Conservation (phyloP, 495 filamentous ascomycete genomes). For the Tuber indicum region DNA sequence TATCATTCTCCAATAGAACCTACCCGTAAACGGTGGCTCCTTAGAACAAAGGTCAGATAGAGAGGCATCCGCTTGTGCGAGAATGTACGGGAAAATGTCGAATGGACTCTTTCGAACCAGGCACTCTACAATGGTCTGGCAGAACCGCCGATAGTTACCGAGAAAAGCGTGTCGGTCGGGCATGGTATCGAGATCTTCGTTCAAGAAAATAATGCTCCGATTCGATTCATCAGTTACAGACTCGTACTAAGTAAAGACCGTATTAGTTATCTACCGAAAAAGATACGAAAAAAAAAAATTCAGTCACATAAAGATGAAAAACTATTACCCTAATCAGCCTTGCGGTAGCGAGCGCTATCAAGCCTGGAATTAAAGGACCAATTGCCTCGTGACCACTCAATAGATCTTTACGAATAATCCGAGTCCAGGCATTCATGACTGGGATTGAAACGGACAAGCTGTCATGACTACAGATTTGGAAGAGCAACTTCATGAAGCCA, state of each 20-base stretch:
- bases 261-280: slow-evolving; percentile 26
- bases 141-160: slow-evolving; percentile 93
- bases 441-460: slow-evolving; percentile 91
- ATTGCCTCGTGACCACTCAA: slow-evolving; percentile 61
- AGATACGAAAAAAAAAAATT: slow-evolving; percentile 8
- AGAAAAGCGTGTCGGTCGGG: slow-evolving; percentile 94
- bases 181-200: slow-evolving; percentile 89
- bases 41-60: slow-evolving; percentile 68
- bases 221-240: slow-evolving; percentile 72
- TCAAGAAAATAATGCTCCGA: slow-evolving; percentile 68
- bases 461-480: slow-evolving; percentile 69
- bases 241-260: slow-evolving; percentile 75
- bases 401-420: slow-evolving; percentile 60
- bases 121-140: slow-evolving; percentile 71
- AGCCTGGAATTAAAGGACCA: slow-evolving; percentile 60
- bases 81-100: slow-evolving; percentile 80
- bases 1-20: slow-evolving; percentile 34
- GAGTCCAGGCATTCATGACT: slow-evolving; percentile 80
- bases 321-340: slow-evolving; percentile 42
- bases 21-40: slow-evolving; percentile 62
- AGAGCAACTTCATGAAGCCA: slow-evolving; percentile 72
- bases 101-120: slow-evolving; percentile 71
- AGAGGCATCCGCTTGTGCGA: slow-evolving; percentile 65
- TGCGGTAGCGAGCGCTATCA: slow-evolving; percentile 57
- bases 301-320: not conserved